Evolutionary conservation across 257 asterid species (phyloP).

Genomic region (Ocimum tenuiflorum): DNA sequence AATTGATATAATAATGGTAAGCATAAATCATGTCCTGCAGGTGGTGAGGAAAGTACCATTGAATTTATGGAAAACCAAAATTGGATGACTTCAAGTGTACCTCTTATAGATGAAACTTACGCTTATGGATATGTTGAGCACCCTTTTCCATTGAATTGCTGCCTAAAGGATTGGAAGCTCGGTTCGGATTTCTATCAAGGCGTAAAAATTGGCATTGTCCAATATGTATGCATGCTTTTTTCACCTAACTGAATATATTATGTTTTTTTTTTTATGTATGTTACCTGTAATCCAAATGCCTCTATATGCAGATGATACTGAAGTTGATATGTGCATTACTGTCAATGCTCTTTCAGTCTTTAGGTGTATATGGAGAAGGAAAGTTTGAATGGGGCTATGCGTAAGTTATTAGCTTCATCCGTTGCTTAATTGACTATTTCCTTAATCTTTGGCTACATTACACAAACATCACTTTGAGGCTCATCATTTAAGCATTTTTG

Average conservation of each 20-base stretch:
- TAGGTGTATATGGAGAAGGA: slow-evolving; percentile 93
- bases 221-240: slow-evolving; percentile 60
- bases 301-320: slow-evolving; percentile 67
- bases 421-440: background rate
- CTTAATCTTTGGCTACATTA: background rate
- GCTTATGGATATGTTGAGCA: slow-evolving; percentile 93
- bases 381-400: slow-evolving; percentile 92
- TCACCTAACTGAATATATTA: background rate
- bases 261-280: slow-evolving; percentile 6
- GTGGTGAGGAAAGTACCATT: slow-evolving; percentile 83
- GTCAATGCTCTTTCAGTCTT: slow-evolving; percentile 64
- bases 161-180: slow-evolving; percentile 64
- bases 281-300: slow-evolving; percentile 1
- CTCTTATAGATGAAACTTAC: slow-evolving; percentile 87
- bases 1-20: background rate
- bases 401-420: slow-evolving; percentile 40
- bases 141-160: slow-evolving; percentile 83
- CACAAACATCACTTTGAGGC: background rate
- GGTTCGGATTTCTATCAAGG: slow-evolving; percentile 92
- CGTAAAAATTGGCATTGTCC: slow-evolving; percentile 92
- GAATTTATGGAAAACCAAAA: slow-evolving; percentile 83
- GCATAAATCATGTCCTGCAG: slow-evolving; percentile 34
- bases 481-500: background rate
- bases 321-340: slow-evolving; percentile 89
- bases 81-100: slow-evolving; percentile 53